Conservation (phyloP, 1,284 basidiomycete genomes). For the Inonotus obliquus region DNA sequence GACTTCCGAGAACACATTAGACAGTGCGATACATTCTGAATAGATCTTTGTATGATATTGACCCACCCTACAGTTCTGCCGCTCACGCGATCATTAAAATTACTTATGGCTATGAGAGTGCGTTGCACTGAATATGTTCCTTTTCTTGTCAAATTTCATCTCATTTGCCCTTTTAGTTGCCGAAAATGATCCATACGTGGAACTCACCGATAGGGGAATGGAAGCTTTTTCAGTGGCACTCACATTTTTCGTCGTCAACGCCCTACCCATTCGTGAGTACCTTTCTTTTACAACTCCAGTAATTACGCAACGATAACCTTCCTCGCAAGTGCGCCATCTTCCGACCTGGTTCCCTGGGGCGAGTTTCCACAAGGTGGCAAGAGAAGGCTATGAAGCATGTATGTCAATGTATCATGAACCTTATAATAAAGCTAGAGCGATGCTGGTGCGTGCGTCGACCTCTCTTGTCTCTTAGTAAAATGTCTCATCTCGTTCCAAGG, state of each 20-base stretch:
- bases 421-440: slow-evolving; percentile 8
- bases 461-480: background rate
- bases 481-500: background rate
- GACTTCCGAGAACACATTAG: slow-evolving; percentile 23
- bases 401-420: slow-evolving; percentile 11
- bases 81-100: slow-evolving; percentile 6
- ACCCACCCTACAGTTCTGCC: background rate
- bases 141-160: background rate
- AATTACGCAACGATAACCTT: background rate
- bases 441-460: background rate
- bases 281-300: background rate
- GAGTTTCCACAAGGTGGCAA: slow-evolving; percentile 46
- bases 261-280: background rate
- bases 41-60: background rate
- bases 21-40: slow-evolving; percentile 17
- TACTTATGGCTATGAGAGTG: slow-evolving; percentile 8
- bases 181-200: slow-evolving; percentile 18
- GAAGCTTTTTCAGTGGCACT: slow-evolving; percentile 1
- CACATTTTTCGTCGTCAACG: slow-evolving; percentile 5
- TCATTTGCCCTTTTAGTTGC: background rate
- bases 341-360: slow-evolving; percentile 18
- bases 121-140: background rate
- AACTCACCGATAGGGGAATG: slow-evolving; percentile 12
- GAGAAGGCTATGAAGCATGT: slow-evolving; percentile 35
- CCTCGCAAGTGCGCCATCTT: slow-evolving; percentile 5